Evolutionary conservation across 768 basidiomycete genomes (phyloP).

Genomic region (Mycena amicta): DNA sequence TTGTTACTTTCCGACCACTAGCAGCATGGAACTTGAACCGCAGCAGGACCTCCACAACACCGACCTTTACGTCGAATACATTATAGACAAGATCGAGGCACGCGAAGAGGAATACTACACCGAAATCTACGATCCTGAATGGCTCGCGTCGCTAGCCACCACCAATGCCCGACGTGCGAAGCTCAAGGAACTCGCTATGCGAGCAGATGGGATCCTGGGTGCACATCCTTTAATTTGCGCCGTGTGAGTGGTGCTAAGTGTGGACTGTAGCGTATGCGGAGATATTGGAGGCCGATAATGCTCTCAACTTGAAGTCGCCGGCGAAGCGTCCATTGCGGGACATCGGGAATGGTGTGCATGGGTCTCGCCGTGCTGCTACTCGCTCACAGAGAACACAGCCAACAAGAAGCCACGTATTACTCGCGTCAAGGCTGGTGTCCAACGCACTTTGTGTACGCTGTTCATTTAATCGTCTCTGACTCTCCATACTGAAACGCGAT

Average conservation of each 20-base stretch:
- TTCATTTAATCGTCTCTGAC: neutral
- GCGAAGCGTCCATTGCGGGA: neutral
- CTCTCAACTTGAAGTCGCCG: neutral
- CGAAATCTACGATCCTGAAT: neutral
- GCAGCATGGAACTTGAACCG: neutral
- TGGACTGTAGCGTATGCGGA: neutral
- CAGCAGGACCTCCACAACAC: neutral
- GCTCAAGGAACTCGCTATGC: neutral
- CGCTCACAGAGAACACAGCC: neutral
- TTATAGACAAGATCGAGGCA: neutral
- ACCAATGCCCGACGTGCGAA: neutral
- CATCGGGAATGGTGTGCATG: neutral
- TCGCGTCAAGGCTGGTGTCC: neutral
- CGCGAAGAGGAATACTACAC: neutral
- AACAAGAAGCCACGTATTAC: neutral
- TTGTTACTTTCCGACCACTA: too few species aligned
- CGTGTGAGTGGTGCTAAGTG: neutral
- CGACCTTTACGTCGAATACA: neutral
- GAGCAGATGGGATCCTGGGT: neutral
- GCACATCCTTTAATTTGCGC: neutral
- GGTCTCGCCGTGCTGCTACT: neutral
- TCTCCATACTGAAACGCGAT: too few species aligned
- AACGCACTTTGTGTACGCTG: neutral
- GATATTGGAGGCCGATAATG: neutral
- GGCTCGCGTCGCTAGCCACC: neutral